Conservation (phyloP, 176 grass and related monocot genomes). For the Paspalum vaginatum region DNA sequence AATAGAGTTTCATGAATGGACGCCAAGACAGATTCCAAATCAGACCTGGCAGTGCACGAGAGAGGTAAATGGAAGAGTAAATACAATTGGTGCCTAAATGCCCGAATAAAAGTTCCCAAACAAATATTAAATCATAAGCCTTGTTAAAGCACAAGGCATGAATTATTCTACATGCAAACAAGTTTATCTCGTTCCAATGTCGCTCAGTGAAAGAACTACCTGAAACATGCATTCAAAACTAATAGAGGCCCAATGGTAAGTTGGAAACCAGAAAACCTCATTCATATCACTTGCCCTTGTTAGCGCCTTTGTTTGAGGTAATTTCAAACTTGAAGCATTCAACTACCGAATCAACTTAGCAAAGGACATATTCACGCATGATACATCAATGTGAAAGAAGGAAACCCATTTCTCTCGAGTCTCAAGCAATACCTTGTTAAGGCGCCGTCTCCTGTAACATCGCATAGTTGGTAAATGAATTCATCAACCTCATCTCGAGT, state of each 20-base stretch:
- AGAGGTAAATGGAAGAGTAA: constrained; percentile 17
- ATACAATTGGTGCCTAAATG: neutral
- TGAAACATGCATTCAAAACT: neutral
- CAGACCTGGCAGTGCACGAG: constrained; percentile 62
- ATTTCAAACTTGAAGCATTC: constrained; percentile 22
- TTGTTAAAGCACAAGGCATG: neutral
- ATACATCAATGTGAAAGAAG: neutral
- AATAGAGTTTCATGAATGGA: constrained; percentile 81
- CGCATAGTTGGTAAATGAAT: constrained; percentile 77
- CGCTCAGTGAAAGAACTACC: neutral
- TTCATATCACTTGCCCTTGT: neutral
- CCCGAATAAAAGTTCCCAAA: constrained; percentile 12
- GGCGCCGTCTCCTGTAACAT: constrained; percentile 66
- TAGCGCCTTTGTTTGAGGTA: neutral
- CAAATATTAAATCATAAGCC: neutral
- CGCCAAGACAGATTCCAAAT: constrained; percentile 73
- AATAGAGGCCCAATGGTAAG: neutral
- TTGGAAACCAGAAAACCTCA: neutral
- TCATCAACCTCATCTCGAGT: constrained; percentile 78
- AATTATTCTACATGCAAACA: neutral
- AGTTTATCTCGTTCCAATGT: neutral
- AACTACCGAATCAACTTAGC: neutral
- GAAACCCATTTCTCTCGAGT: neutral
- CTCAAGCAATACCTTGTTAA: constrained; percentile 62
- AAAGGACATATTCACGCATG: neutral